Conservation (phyloP, 2,329 filamentous ascomycete species). For the Thermomyces lanuginosus region DNA sequence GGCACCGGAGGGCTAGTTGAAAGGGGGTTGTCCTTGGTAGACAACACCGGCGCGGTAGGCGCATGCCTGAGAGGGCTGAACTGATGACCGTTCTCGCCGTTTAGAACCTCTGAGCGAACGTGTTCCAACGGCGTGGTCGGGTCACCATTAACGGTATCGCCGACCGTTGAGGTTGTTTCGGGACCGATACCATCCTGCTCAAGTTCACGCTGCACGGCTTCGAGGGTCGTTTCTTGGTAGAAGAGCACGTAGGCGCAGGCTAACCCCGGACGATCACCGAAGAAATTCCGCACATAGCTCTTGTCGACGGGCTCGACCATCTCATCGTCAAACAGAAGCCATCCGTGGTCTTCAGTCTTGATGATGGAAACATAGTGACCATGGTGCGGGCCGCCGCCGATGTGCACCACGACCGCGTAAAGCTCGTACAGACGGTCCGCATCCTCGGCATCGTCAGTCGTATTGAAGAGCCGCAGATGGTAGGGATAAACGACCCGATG, state of each 20-base stretch:
- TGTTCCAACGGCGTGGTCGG: conserved; percentile 20
- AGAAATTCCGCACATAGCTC: conserved; percentile 90
- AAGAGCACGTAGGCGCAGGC: conserved; percentile 95
- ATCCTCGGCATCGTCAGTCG: conserved; percentile 85
- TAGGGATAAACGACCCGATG: conserved; percentile 95
- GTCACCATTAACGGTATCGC: conserved; percentile 31
- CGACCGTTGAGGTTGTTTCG: no score
- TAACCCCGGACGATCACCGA: conserved; percentile 77
- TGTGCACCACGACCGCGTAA: conserved; percentile 93
- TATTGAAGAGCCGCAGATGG: conserved; percentile 91
- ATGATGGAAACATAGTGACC: conserved; percentile 96
- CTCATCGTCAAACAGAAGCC: conserved; percentile 94
- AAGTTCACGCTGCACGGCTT: conserved; percentile 58
- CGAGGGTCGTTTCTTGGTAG: conserved; percentile 75
- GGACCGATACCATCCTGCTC: conserved; percentile 52
- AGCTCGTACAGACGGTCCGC: conserved; percentile 89
- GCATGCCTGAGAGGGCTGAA: conserved; percentile 18
- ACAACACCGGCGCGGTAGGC: conserved; percentile 34
- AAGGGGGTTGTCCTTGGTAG: conserved; percentile 19
- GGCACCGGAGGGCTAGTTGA: conserved; percentile 11
- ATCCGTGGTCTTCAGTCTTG: conserved; percentile 89
- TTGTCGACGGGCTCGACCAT: conserved; percentile 98
- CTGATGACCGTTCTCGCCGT: no score
- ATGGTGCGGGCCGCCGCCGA: conserved; percentile 90
- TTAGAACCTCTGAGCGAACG: conserved; percentile 26